Percentiles rank a stretch among this genome's conserved stretches.
These are phyloP conservation scores for Sporothrix sp. DNA, from an alignment of 2,329 filamentous ascomycete genomes.

Conservation along the genomic window DNA sequence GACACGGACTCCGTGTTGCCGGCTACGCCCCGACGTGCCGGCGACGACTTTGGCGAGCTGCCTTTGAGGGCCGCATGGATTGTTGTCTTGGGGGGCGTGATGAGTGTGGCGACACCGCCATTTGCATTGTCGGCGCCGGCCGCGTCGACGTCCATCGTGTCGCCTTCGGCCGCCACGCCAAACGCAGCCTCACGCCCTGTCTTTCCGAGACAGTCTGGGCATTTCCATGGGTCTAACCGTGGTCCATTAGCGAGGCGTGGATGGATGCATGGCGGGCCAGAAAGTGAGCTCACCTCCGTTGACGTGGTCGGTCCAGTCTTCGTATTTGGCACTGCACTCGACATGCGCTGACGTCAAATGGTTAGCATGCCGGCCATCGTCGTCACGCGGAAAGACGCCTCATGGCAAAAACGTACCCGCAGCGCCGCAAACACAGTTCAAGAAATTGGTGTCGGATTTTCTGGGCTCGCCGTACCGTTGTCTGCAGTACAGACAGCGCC, in stretches of 20 bases:
- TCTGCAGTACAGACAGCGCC: background rate
- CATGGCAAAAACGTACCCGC: background rate
- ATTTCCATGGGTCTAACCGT: conserved; percentile 36
- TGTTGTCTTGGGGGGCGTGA: conserved; percentile 15
- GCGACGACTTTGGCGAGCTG: conserved; percentile 55
- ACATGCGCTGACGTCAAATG: no score
- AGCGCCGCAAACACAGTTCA: background rate
- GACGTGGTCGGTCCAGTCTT: no score
- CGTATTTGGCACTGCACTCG: background rate
- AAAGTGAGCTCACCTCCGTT: no score
- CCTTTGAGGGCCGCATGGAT: conserved; percentile 33
- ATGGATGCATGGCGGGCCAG: no score
- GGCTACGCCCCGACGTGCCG: conserved; percentile 55
- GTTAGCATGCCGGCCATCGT: no score
- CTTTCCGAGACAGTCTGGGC: conserved; percentile 36
- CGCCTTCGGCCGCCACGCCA: conserved; percentile 20
- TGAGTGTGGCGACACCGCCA: conserved; percentile 23
- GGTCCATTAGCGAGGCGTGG: background rate
- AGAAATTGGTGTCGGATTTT: background rate
- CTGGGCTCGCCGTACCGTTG: conserved; percentile 13
- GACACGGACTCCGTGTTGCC: conserved; percentile 61
- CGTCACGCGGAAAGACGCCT: no score
- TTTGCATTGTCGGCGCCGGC: conserved; percentile 4
- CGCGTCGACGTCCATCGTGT: conserved; percentile 16
- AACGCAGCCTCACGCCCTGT: conserved; percentile 21